Base-by-base conservation (phyloP, 1,284 basidiomycete species). In the Leucoagaricus sp. region DNA sequence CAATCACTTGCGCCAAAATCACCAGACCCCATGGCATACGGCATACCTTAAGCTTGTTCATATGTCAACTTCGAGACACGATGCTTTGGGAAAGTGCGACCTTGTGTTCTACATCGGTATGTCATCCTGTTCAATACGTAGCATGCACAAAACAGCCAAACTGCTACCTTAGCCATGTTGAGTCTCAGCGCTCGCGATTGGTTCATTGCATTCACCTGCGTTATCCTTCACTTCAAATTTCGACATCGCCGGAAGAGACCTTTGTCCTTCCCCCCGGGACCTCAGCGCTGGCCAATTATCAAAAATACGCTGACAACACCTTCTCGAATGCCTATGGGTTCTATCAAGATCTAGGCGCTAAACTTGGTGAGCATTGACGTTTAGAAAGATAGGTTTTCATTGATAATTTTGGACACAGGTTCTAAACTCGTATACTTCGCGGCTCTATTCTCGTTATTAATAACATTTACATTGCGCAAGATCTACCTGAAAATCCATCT, bases 401-500 rank as follows among this genome's bases (percentile, higher is more conserved):
- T 40, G n/a, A 15, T 5, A 12, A 38, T 15, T 3, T 23, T 36
- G 13, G 6, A 9, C 6, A 34, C 49, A 55, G 53, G 53, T 31
- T 29, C 53, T 12, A 55, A 58, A n/a, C 44, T 60, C 13, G 49
- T 58, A 12, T 55, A 55, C 34, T 23, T 58, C 21, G 50, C 53
- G n/a, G 50, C 28, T 4, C 9, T 59, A 1, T 61, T 10, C 15
- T 59, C 2, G 47, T 61, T 19, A 38, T 61, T 10, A 53, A 49
- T 26, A 52, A 54, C 28, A 10, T 41, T 12, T 28, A 49, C 34
- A 40, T 44, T n/a, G 48, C 52, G 2, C 33, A n/a, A n/a, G 54
- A 57, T 29, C 54, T 59, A 3, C 40, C 57, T 19, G 60, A 58
- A 12, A 58, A 61, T 10, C 54, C 48, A 21, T 49, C 58, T 10